phyloP scores from a whole-genome alignment of 2,329 filamentous ascomycete genomes.

The Aspergillus amoenus region DNA sequence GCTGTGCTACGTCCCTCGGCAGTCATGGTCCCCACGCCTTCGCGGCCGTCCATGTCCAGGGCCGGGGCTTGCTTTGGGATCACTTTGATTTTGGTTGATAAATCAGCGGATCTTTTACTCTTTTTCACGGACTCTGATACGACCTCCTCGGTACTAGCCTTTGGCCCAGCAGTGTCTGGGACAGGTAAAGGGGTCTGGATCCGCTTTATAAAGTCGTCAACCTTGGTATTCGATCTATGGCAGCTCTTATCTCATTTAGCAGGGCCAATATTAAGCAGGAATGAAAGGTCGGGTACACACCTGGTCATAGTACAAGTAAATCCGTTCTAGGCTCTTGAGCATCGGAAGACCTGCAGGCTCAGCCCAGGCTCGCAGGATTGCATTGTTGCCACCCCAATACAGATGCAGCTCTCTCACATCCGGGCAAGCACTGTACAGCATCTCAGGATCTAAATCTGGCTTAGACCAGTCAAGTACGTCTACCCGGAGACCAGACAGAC shows the following conservation, averaged over 20 bases:
- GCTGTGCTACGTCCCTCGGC: background rate
- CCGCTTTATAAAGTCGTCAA: background rate
- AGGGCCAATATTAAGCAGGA: no score
- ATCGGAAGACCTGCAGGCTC: background rate
- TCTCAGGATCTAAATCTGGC: background rate
- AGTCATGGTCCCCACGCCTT: background rate
- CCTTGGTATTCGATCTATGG: background rate
- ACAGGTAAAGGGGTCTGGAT: background rate
- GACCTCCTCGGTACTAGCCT: no score
- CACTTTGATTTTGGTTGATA: no score
- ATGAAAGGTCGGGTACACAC: background rate
- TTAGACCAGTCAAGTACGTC: background rate
- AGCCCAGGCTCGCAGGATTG: background rate
- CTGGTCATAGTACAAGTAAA: background rate
- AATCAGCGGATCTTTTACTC: no score
- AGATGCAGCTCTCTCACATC: background rate
- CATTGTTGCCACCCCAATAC: background rate
- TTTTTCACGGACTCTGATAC: no score
- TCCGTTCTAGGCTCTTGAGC: background rate
- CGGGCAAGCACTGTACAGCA: background rate
- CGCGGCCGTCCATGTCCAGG: no score
- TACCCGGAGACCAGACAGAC: background rate
- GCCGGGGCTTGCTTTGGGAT: no score
- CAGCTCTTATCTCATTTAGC: background rate
- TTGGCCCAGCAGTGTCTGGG: background rate